Evolutionary conservation across 1,284 basidiomycete genomes (phyloP).

Genomic region (Volvariella volvacea): DNA sequence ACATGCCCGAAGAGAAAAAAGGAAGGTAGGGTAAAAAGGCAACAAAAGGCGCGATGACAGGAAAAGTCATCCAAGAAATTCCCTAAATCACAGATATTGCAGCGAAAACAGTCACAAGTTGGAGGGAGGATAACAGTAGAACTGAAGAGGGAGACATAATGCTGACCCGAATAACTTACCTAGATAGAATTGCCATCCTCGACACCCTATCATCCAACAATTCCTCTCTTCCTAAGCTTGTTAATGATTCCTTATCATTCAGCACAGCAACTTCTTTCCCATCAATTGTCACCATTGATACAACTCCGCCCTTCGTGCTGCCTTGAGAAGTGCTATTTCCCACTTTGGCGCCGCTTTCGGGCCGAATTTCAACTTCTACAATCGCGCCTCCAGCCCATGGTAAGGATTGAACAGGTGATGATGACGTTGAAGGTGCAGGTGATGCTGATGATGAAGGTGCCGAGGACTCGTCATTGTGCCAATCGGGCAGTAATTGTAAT

Average conservation of each 20-base stretch:
- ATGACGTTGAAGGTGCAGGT: too few species aligned
- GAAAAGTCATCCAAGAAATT: background rate
- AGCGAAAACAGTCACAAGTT: too few species aligned
- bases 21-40: too few species aligned
- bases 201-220: conserved; percentile 60
- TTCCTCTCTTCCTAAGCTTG: conserved; percentile 63
- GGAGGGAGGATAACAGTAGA: background rate
- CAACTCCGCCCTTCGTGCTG: conserved; percentile 17
- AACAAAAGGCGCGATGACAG: background rate
- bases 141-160: background rate
- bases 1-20: too few species aligned
- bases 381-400: conserved; percentile 3
- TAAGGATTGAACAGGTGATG: too few species aligned
- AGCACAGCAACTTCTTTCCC: conserved; percentile 49
- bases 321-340: conserved; percentile 8
- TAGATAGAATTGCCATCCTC: conserved; percentile 56
- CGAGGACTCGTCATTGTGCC: conserved; percentile 43
- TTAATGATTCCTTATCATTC: conserved; percentile 71
- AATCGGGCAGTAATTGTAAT: conserved; percentile 30
- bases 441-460: too few species aligned
- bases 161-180: conserved; percentile 33
- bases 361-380: conserved; percentile 52
- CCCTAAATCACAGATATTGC: too few species aligned
- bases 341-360: conserved; percentile 20
- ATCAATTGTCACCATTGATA: conserved; percentile 41